Conservation (phyloP, 805 yeast species). For the Pichia membranifaciens region DNA sequence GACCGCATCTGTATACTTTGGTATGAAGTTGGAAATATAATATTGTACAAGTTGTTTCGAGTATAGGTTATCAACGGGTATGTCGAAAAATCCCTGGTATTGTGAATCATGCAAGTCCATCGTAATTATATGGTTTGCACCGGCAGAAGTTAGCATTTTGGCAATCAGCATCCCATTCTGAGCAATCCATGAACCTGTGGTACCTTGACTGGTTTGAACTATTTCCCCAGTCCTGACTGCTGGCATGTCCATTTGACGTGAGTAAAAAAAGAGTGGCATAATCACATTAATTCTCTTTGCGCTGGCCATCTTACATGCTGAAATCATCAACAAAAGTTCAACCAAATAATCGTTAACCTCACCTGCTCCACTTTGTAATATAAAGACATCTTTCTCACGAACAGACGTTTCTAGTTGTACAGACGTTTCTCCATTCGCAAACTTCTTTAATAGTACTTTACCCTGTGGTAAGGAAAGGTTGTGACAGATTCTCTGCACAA, state of each 20-base stretch:
- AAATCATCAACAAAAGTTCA: constrained; percentile 73
- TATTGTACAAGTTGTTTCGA: constrained; percentile 83
- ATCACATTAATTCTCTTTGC: constrained; percentile 88
- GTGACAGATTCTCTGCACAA: constrained; percentile 69
- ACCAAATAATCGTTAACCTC: constrained; percentile 82
- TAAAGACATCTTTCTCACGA: constrained; percentile 92
- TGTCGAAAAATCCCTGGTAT: constrained; percentile 94
- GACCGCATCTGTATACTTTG: constrained; percentile 77
- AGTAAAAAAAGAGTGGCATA: constrained; percentile 89
- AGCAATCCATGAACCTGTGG: constrained; percentile 88
- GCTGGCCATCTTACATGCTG: constrained; percentile 91
- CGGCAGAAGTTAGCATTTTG: constrained; percentile 79
- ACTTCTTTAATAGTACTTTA: constrained; percentile 54
- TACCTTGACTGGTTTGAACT: constrained; percentile 16
- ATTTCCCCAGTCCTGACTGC: constrained; percentile 61
- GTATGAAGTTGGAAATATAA: constrained; percentile 71
- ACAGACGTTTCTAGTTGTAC: constrained; percentile 83
- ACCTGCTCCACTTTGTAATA: constrained; percentile 82
- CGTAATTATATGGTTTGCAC: constrained; percentile 94
- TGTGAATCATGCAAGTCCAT: constrained; percentile 98
- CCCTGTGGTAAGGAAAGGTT: constrained; percentile 73
- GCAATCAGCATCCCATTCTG: constrained; percentile 93
- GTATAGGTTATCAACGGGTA: constrained; percentile 91
- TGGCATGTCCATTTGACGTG: constrained; percentile 93
- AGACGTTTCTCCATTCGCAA: constrained; percentile 91